phyloP scores from a whole-genome alignment of 2,329 filamentous ascomycete species.

The Epicoccum nigrum region DNA sequence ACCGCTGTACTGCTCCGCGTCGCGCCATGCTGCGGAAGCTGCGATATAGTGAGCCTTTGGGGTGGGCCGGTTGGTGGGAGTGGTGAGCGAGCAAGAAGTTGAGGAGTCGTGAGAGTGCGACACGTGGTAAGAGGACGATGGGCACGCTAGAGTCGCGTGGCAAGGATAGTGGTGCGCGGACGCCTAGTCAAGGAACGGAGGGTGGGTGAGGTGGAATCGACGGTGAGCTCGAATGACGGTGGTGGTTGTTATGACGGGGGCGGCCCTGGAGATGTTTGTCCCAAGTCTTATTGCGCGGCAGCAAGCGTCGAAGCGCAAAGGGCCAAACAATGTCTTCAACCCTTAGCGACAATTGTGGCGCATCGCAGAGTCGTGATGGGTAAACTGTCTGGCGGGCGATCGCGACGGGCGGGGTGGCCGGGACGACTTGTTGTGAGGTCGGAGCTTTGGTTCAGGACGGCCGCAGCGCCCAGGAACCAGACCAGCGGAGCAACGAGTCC shows the following conservation, averaged over 20 bases:
- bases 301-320: constrained; percentile 18
- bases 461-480: constrained; percentile 10
- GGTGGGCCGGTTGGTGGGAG: constrained; percentile 2
- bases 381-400: constrained; percentile 9
- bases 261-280: constrained; percentile 20
- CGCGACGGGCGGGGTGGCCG: constrained; percentile 17
- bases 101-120: not conserved
- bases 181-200: constrained; percentile 10
- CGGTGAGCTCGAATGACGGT: constrained; percentile 24
- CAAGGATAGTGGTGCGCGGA: constrained; percentile 6
- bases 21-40: constrained; percentile 28
- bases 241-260: constrained; percentile 18
- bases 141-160: not conserved
- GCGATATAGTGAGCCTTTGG: constrained; percentile 13
- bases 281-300: constrained; percentile 19
- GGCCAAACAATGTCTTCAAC: constrained; percentile 9
- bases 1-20: constrained; percentile 22
- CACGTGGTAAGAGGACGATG: constrained; percentile 1
- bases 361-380: constrained; percentile 10
- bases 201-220: constrained; percentile 17
- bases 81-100: constrained; percentile 3
- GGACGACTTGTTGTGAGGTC: constrained; percentile 23
- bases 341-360: constrained; percentile 16
- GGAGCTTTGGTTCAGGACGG: constrained; percentile 15
- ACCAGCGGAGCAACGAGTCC: constrained; percentile 6